Conservation (phyloP, 352 stramenopile species). For the Phytophthora sp. region DNA sequence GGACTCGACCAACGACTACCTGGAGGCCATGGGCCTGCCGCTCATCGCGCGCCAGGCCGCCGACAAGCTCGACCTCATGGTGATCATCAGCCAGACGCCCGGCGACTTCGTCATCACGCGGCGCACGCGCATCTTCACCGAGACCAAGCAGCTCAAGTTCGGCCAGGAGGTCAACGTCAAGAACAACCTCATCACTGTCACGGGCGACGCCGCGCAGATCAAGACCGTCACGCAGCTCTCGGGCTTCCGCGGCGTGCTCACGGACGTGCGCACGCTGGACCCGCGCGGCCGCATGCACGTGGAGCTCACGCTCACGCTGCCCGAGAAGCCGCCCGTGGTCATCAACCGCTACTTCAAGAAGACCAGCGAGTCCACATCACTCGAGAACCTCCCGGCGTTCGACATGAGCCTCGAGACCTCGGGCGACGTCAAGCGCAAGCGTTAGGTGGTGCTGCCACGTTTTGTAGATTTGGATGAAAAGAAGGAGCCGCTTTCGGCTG, state of each 20-base stretch:
- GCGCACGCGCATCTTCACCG: conserved; percentile 89
- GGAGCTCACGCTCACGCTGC: conserved; percentile 75
- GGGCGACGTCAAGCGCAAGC: conserved; percentile 87
- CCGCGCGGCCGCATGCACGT: conserved; percentile 84
- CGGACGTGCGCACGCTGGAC: conserved; percentile 78
- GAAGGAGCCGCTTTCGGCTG: not conserved
- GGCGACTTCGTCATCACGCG: conserved; percentile 89
- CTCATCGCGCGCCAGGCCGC: conserved; percentile 87
- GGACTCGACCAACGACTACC: conserved; percentile 91
- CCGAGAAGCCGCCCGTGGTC: conserved; percentile 75
- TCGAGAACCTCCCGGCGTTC: conserved; percentile 88
- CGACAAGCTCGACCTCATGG: conserved; percentile 90
- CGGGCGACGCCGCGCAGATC: conserved; percentile 72
- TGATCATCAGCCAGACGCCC: conserved; percentile 86
- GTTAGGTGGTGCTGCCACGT: conserved; percentile 46
- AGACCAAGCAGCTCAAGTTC: conserved; percentile 90
- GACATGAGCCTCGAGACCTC: conserved; percentile 85
- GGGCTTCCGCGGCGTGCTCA: conserved; percentile 76
- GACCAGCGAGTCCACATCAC: conserved; percentile 84
- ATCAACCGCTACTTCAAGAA: conserved; percentile 91
- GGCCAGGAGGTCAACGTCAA: conserved; percentile 89
- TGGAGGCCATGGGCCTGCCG: conserved; percentile 88
- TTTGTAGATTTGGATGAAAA: conserved; percentile 17
- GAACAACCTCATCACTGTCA: conserved; percentile 88
- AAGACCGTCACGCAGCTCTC: conserved; percentile 85